Evolutionary conservation across 768 basidiomycete genomes (phyloP), one percentile per base, ranked within the genome.

Genomic region (Pleurotus giganteus): DNA sequence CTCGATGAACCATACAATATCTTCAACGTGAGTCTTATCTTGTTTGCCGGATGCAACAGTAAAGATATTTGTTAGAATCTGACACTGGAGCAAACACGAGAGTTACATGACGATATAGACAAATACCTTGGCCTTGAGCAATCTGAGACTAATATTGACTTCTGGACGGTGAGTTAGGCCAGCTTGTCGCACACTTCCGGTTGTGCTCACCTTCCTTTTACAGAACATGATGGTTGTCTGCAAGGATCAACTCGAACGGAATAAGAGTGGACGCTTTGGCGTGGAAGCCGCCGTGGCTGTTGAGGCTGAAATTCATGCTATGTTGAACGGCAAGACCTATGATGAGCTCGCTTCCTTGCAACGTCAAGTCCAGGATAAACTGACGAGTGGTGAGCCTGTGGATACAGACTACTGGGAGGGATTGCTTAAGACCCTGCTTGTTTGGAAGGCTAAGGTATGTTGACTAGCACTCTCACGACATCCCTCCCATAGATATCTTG

Each of bases 341-440:
- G 87, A 94, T 3, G 88, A 97, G 60, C 81, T 99, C 37, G 79
- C 81, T 23, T 79, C 79, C 27, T 76, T 99, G 44, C 97, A 99
- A 69, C 80, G 82, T 54, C 86, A 87, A 64, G 87, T 98, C 9
- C 93, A 94, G 64, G 80, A 79, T 47, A 98, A 98, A 69, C 81
- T 98, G 2, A 75, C 83, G 0, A 92, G 93, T 59, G 92, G 94
- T 29, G 95, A 98, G 70, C 94, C 94, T 2, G 82, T 99, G 31
- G 97, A 99, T 70, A 90, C 86, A 9, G 97, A 99, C 69, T 99
- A 98, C 66, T 99, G 97, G 97, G 97, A 98, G 71, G 80, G 84
- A 44, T 72, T 99, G 6, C 70, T 98, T 54, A 91, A 94, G 70
- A 97, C 91, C 68, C 70, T 99, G 29, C 75, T 98, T 21, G 96